These are phyloP conservation scores for Streptanthus diversifolius DNA, from an alignment of 345 rosid species.

Conservation along the genomic window DNA sequence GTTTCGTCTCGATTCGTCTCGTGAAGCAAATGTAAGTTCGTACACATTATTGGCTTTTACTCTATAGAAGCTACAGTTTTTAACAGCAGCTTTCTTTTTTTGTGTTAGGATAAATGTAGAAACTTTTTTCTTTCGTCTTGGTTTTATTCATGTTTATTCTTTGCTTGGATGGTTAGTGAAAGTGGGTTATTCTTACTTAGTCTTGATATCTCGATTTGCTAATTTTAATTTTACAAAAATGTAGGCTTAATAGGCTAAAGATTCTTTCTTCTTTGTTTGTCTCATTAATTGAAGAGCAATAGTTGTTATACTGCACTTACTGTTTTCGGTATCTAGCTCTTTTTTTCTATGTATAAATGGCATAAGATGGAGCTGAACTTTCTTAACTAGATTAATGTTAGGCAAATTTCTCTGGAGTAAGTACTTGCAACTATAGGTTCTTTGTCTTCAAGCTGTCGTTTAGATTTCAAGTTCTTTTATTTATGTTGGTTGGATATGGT, in stretches of 20 bases:
- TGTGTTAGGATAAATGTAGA: not conserved
- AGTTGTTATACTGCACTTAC: slow-evolving; percentile 31
- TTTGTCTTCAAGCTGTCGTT: slow-evolving; percentile 3
- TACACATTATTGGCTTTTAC: slow-evolving; percentile 27
- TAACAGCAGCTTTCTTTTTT: not conserved
- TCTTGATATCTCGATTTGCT: slow-evolving; percentile 10
- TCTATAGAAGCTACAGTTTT: slow-evolving; percentile 21
- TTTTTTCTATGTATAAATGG: slow-evolving; percentile 17
- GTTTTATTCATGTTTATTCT: slow-evolving; percentile 30
- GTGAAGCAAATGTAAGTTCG: slow-evolving; percentile 36
- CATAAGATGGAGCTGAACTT: slow-evolving; percentile 19
- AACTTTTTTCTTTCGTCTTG: not conserved
- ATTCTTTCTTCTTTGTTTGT: slow-evolving; percentile 27
- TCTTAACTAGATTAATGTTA: slow-evolving; percentile 21
- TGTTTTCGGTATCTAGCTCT: slow-evolving; percentile 20
- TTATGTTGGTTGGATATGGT: not conserved
- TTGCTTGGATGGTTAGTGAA: slow-evolving; percentile 41
- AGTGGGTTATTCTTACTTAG: slow-evolving; percentile 23
- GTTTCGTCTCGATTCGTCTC: slow-evolving; percentile 21
- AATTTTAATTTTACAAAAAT: not conserved
- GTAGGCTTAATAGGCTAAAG: slow-evolving; percentile 12
- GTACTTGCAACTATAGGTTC: not conserved
- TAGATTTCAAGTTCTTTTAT: slow-evolving; percentile 9
- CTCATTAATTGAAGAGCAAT: slow-evolving; percentile 36
- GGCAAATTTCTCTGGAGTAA: slow-evolving; percentile 16